These are phyloP conservation scores for Syncephalis plumigaleata DNA, from an alignment of 371 early-diverging fungal genomes.

Conservation along the genomic window DNA sequence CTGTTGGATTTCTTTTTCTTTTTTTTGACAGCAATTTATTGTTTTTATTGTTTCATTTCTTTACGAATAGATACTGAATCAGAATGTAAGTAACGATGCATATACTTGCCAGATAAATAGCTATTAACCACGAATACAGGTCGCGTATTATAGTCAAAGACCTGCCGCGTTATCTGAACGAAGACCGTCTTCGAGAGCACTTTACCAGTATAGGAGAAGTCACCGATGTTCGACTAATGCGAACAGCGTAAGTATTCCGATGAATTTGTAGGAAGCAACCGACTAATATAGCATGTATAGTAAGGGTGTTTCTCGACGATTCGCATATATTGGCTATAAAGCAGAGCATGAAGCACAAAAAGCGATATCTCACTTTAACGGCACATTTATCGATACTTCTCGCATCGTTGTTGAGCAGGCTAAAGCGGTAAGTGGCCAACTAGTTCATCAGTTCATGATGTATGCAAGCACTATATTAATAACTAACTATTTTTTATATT, in stretches of 20 bases:
- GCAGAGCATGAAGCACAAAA: conserved; percentile 67
- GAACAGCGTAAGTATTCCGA: conserved; percentile 38
- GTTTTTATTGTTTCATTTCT: no score
- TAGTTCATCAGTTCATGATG: no score
- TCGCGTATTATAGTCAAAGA: conserved; percentile 77
- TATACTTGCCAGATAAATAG: no score
- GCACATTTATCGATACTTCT: conserved; percentile 81
- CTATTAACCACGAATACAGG: no score
- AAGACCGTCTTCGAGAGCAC: conserved; percentile 71
- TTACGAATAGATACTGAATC: no score
- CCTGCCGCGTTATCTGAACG: conserved; percentile 72
- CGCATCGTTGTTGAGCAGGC: conserved; percentile 74
- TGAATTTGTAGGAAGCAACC: not conserved
- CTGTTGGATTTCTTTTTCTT: no score
- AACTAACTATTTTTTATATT: no score
- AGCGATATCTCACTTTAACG: conserved; percentile 72
- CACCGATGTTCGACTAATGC: conserved; percentile 82
- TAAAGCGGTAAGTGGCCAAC: conserved; percentile 42
- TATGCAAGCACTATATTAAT: no score
- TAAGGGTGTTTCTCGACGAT: conserved; percentile 53
- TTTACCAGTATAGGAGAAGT: conserved; percentile 71
- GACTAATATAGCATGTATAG: conserved; percentile 30
- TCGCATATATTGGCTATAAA: conserved; percentile 84
- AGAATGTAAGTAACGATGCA: no score
- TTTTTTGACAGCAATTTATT: no score